Conservation (phyloP, 345 rosid species). For the Moricandia moricandioides region DNA sequence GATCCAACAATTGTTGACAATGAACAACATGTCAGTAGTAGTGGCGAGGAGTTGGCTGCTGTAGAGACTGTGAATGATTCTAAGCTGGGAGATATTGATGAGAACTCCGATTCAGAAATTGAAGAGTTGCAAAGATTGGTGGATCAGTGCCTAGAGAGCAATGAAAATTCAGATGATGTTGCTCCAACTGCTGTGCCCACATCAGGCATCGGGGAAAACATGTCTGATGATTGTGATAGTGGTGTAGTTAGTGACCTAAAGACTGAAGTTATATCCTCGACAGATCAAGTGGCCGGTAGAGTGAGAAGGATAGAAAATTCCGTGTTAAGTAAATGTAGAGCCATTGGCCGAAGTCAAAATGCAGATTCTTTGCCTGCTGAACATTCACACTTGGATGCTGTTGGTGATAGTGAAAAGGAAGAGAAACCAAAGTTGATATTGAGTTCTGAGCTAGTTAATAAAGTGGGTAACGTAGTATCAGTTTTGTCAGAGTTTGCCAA, state of each 20-base stretch:
- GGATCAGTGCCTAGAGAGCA: slow-evolving; percentile 40
- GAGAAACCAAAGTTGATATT: slow-evolving; percentile 28
- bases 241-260: slow-evolving; percentile 1
- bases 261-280: neutral
- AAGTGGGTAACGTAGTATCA: slow-evolving; percentile 22
- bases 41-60: slow-evolving; percentile 29
- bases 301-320: neutral
- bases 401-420: slow-evolving; percentile 33
- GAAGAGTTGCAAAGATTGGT: slow-evolving; percentile 35
- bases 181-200: slow-evolving; percentile 27
- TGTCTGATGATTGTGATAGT: slow-evolving; percentile 6
- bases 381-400: slow-evolving; percentile 31
- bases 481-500: slow-evolving; percentile 27
- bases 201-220: slow-evolving; percentile 18
- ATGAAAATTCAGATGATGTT: slow-evolving; percentile 35
- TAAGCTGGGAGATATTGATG: slow-evolving; percentile 31
- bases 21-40: slow-evolving; percentile 31
- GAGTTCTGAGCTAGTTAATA: slow-evolving; percentile 33
- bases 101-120: slow-evolving; percentile 29
- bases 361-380: slow-evolving; percentile 34
- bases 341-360: neutral
- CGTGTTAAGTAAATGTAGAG: neutral
- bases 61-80: slow-evolving; percentile 29
- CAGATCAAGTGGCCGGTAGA: neutral
- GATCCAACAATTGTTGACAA: slow-evolving; percentile 17